Evolutionary conservation across 148 eudicot species (phyloP).

Genomic region (Rhododendron molle): DNA sequence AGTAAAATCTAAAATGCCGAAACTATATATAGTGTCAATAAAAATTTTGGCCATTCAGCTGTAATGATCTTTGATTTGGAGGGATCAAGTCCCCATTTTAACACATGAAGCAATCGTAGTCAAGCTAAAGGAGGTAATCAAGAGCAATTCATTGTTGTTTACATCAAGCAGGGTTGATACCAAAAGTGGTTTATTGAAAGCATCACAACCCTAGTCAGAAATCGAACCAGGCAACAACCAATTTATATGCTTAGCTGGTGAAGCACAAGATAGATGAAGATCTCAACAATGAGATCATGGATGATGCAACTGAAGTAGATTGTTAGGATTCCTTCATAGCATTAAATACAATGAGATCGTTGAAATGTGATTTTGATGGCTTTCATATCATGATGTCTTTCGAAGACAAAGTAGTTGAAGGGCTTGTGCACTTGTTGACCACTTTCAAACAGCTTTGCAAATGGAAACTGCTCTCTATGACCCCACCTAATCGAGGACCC

Average conservation of each 20-base stretch:
- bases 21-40: background rate
- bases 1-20: background rate
- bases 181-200: background rate
- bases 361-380: background rate
- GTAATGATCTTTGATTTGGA: background rate
- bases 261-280: background rate
- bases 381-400: background rate
- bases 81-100: background rate
- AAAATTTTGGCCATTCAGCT: background rate
- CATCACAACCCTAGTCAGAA: background rate
- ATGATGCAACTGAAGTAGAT: background rate
- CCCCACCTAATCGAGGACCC: background rate
- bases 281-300: background rate
- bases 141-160: background rate
- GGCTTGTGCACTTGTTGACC: background rate
- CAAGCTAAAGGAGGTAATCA: background rate
- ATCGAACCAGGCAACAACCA: background rate
- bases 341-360: background rate
- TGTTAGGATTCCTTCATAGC: background rate
- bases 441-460: background rate
- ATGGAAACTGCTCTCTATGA: background rate
- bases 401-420: background rate
- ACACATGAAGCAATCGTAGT: background rate
- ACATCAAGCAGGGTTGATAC: background rate
- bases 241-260: background rate